Evolutionary conservation across 2,329 filamentous ascomycete species (phyloP).

Genomic region (Aspergillus cejpii): DNA sequence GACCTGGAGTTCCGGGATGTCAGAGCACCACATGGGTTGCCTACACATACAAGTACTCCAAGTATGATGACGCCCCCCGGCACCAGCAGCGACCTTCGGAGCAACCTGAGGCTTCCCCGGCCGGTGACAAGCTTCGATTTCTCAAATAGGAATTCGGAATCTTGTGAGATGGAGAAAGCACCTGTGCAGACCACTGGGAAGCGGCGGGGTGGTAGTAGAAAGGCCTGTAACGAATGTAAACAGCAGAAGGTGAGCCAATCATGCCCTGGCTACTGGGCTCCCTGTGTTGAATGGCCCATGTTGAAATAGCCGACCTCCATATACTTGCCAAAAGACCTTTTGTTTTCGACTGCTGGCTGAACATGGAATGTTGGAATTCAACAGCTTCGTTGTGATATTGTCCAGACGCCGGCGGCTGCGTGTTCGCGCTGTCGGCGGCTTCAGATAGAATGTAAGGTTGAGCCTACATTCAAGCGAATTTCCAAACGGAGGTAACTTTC

Average conservation of each 20-base stretch:
- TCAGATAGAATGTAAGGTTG: conserved; percentile 57
- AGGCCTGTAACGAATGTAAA: conserved; percentile 61
- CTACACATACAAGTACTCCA: conserved; percentile 19
- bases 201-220: conserved; percentile 36
- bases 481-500: conserved; percentile 48
- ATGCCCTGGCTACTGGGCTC: background rate
- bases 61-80: conserved; percentile 25
- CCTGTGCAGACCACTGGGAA: conserved; percentile 44
- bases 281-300: background rate
- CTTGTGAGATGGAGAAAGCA: conserved; percentile 36
- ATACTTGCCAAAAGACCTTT: background rate
- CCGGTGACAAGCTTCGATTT: conserved; percentile 27
- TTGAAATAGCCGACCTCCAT: background rate
- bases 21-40: conserved; percentile 31
- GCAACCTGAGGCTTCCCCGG: conserved; percentile 27
- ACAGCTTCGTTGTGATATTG: conserved; percentile 60
- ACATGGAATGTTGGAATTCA: conserved; percentile 5
- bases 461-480: conserved; percentile 60
- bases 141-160: conserved; percentile 28
- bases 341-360: conserved; percentile 13
- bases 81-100: conserved; percentile 32
- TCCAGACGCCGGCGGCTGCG: conserved; percentile 55
- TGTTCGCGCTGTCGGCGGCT: conserved; percentile 58
- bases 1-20: conserved; percentile 33
- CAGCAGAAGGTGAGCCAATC: conserved; percentile 55